Evolutionary conservation across 2,329 filamentous ascomycete genomes (phyloP), one percentile per base, ranked within the genome.

Genomic region (Aspergillus fructus): DNA sequence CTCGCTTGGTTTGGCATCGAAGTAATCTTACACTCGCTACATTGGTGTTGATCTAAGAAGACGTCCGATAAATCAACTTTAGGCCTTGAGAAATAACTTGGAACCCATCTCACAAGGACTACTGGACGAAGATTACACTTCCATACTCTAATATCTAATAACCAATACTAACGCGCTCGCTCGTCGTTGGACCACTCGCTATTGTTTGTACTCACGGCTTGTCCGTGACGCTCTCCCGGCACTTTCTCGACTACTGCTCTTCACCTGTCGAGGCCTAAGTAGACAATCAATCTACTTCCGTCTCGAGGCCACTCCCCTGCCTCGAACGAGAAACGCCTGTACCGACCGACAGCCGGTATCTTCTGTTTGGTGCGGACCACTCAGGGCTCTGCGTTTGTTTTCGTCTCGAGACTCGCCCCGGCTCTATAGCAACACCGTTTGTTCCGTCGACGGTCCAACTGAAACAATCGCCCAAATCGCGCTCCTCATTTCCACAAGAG

Each of bases 1-100:
- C 68, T 73, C 70, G 70, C 71, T 72, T 70, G 61, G 63, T 66
- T 70, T 68, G 65, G 66, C 66, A 69, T 68, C 66, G 69, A 66
- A 70, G 47, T 55, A 59, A 56, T 58, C 70, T 64, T 65, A 74
- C 73, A 66, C 69, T 75, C 73, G 73, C 73, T 75, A 74, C 71
- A 66, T 65, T 66, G 65, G 58, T 63, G 59, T 63, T 66, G 59
- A 55, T 62, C 53, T 48, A 45, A 60, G 46, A 52, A 56, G 50
- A 58, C 21, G 23, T 49, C 34, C 34, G 33, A 27, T 21, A 49
- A 49, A 39, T 40, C 48, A 49, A 56, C 15, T 7, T 37, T 37
- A 53, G 42, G 53, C 51, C 53, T 48, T 17, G 47, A 59, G 42
- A 45, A 59, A 56, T 23, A 43, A 49, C 37, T 12, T 24, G 24